Base-by-base conservation (phyloP, 371 early-diverging fungal species). In the Saksenaea oblongispora region DNA sequence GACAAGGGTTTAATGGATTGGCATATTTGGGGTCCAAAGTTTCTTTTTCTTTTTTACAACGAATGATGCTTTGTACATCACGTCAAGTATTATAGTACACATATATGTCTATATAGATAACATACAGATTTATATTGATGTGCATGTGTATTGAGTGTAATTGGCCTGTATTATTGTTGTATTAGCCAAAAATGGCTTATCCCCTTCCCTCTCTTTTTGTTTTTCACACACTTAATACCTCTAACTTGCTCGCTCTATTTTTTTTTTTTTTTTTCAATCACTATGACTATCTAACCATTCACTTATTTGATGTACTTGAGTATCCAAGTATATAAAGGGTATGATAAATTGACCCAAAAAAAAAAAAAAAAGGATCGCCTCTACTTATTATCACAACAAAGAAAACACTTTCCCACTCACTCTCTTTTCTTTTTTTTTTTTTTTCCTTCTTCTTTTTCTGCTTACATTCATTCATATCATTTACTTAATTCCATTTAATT, bases 11-110 rank as follows among this genome's bases (percentile, higher is more conserved):
- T 47, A 26, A 47, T 47, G 51, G 51, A 47, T 47, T 47, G 51
- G 51, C 51, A 47, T 47, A 18, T 47, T 47, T 47, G 51, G 51
- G 51, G 51, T 31, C 51, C 51, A 47, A 47, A 47, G 51, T 47
- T 47, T 47, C 17, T 47, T 47, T 47, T 47, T 47, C 22, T 22
- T 22, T 47, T 47, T 47, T 47, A 47, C 51, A 47, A 47, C 51
- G 22, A 47, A 47, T 39, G 51, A 22, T 47, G 51, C n/a, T 22
- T 31, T n/a, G 51, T 47, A 22, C 51, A 22, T 22, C n/a, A 47
- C 22, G 51, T 47, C 51, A 47, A 47, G n/a, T 47, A 47, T 47
- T 47, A 47, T 47, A 47, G 51, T 47, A 47, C 51, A 47, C 51
- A 47, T 47, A 47, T 47, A 47, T 47, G 24, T 47, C 51, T 22